Evolutionary conservation across 78 protist genomes (phyloP).

Genomic region (Planoprotostelium fungivorum): DNA sequence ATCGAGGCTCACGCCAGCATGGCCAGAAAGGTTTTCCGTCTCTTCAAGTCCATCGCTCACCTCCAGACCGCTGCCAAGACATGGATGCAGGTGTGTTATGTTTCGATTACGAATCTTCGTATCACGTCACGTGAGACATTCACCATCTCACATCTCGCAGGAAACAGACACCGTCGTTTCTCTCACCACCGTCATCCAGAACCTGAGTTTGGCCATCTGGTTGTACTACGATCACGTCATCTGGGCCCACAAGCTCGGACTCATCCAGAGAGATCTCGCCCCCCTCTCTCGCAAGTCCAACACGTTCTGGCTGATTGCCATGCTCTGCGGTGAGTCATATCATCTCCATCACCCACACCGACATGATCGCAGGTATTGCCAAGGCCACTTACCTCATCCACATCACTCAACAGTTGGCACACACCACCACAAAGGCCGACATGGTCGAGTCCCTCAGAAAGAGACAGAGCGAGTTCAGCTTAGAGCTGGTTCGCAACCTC

Average conservation of each 20-base stretch:
- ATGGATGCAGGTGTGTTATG: neutral
- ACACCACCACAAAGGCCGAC: neutral
- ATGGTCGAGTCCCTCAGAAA: neutral
- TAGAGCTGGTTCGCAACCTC: neutral
- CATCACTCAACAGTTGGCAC: neutral
- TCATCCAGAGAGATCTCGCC: neutral
- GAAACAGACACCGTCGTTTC: neutral
- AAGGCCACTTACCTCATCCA: neutral
- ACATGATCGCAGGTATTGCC: neutral
- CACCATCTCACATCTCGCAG: neutral
- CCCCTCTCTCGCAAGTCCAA: neutral
- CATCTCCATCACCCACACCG: too few species aligned
- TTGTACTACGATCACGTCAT: neutral
- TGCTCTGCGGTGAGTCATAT: neutral
- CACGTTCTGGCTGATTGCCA: neutral
- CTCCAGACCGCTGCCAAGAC: neutral
- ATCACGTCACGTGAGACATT: neutral
- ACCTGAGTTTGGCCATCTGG: neutral
- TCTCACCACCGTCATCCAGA: neutral
- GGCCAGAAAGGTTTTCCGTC: neutral
- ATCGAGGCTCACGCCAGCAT: neutral
- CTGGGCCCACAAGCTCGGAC: neutral
- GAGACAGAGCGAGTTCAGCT: neutral
- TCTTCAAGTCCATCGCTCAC: neutral
- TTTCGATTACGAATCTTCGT: too few species aligned